These are phyloP conservation scores for Saturnispora kantuleensis DNA, from an alignment of 805 yeast species.

Conservation along the genomic window DNA sequence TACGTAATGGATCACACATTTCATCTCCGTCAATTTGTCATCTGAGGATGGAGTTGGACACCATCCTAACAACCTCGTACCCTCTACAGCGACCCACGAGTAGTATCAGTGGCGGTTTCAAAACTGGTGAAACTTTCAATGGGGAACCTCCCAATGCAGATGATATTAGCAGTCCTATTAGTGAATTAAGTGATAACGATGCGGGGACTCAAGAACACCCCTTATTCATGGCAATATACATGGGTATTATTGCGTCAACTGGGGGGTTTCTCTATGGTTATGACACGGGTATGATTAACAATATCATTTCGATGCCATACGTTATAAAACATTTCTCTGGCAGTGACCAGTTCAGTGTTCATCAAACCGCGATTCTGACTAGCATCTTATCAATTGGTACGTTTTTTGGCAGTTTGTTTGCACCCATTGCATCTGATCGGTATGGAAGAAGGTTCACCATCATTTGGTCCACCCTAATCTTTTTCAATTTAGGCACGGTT, in stretches of 20 bases:
- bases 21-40: too few species aligned
- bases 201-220: too few species aligned
- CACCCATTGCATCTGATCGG: conserved; percentile 58
- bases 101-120: too few species aligned
- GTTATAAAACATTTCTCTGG: conserved; percentile 49
- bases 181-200: too few species aligned
- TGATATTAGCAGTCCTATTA: too few species aligned
- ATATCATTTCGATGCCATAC: conserved; percentile 64
- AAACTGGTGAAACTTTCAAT: too few species aligned
- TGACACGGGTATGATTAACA: conserved; percentile 81
- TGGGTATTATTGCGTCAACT: conserved; percentile 77
- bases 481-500: conserved; percentile 63
- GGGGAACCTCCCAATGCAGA: too few species aligned
- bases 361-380: conserved; percentile 61
- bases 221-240: conserved; percentile 47
- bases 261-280: conserved; percentile 88
- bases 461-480: conserved; percentile 45
- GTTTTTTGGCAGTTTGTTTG: conserved; percentile 51
- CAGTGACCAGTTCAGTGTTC: conserved; percentile 42
- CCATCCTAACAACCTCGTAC: too few species aligned
- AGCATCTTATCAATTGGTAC: conserved; percentile 80
- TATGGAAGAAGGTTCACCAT: conserved; percentile 65
- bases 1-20: too few species aligned
- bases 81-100: too few species aligned
- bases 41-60: too few species aligned